phyloP scores from a whole-genome alignment of 306 rosid genomes.

The Medicago lupulina region DNA sequence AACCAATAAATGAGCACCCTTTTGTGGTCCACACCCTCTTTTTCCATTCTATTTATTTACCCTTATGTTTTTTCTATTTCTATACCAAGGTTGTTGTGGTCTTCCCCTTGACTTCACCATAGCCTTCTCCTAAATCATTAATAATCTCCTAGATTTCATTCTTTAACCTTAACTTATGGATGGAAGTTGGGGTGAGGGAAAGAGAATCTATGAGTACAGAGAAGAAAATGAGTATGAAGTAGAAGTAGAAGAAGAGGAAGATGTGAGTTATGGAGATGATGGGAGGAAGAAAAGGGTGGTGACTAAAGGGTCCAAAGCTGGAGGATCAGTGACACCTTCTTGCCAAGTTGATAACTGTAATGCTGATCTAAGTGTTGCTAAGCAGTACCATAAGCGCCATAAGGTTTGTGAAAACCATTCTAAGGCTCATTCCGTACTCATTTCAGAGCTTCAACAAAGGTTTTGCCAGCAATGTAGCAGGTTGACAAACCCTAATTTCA shows the following conservation, averaged over 20 bases:
- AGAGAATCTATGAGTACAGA: constrained; percentile 53
- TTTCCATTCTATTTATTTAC: constrained; percentile 22
- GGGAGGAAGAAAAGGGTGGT: constrained; percentile 52
- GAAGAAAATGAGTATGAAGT: constrained; percentile 53
- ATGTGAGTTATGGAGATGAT: constrained; percentile 53
- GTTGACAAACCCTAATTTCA: constrained; percentile 67
- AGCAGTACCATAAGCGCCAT: constrained; percentile 78
- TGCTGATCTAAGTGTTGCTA: constrained; percentile 74
- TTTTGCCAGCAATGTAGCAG: constrained; percentile 99
- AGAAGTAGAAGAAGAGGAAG: constrained; percentile 51
- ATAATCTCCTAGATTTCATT: background rate
- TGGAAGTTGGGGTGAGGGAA: constrained; percentile 61
- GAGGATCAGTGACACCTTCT: constrained; percentile 53
- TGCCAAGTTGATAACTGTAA: constrained; percentile 77
- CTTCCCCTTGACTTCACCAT: constrained; percentile 46
- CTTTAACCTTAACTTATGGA: constrained; percentile 51
- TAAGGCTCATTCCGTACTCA: constrained; percentile 66
- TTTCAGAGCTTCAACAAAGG: constrained; percentile 64
- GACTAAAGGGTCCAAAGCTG: constrained; percentile 53
- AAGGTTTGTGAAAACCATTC: constrained; percentile 92
- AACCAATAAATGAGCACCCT: constrained; percentile 42
- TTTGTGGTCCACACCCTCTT: constrained; percentile 66
- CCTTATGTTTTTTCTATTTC: constrained; percentile 49
- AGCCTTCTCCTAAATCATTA: constrained; percentile 2
- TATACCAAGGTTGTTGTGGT: constrained; percentile 37